Conservation (phyloP, 305 asterid genomes). For the Andrographis paniculata region DNA sequence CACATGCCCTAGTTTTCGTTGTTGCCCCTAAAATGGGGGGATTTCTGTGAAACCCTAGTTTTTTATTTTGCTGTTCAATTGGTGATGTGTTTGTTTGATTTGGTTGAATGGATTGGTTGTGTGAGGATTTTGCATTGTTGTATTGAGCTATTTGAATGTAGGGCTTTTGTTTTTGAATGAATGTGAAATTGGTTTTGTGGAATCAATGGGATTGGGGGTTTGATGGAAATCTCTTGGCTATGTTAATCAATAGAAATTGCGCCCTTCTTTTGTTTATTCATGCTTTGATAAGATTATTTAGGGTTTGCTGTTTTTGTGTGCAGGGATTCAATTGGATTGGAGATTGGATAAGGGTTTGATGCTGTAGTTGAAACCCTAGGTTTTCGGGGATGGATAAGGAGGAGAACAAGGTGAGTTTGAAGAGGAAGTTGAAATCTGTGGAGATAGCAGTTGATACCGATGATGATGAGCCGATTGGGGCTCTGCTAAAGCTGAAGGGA, state of each 20-base stretch:
- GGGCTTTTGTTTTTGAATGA: conserved; percentile 17
- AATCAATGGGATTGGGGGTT: conserved; percentile 12
- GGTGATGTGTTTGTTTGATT: background rate
- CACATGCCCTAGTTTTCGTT: background rate
- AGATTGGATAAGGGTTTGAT: conserved; percentile 44
- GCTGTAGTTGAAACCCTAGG: conserved; percentile 45
- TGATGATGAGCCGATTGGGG: conserved; percentile 81
- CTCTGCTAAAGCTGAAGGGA: conserved; percentile 61
- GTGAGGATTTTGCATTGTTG: conserved; percentile 13
- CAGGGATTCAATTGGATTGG: conserved; percentile 24
- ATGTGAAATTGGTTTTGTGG: conserved; percentile 4
- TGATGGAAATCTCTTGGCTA: conserved; percentile 5
- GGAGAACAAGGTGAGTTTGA: conserved; percentile 38
- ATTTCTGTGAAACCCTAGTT: conserved; percentile 17
- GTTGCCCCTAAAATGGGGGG: background rate
- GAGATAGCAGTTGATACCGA: conserved; percentile 44
- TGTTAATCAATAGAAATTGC: conserved; percentile 6
- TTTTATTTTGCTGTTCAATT: conserved; percentile 11
- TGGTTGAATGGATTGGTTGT: conserved; percentile 2
- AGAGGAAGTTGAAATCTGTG: conserved; percentile 36
- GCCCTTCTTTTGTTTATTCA: conserved; percentile 5
- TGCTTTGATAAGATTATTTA: background rate
- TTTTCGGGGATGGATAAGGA: conserved; percentile 57
- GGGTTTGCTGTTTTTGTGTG: conserved; percentile 10
- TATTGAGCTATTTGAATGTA: conserved; percentile 12